These are phyloP conservation scores for Paracamarosporium sp. DNA, from an alignment of 2,329 filamentous ascomycete species.

Conservation along the genomic window DNA sequence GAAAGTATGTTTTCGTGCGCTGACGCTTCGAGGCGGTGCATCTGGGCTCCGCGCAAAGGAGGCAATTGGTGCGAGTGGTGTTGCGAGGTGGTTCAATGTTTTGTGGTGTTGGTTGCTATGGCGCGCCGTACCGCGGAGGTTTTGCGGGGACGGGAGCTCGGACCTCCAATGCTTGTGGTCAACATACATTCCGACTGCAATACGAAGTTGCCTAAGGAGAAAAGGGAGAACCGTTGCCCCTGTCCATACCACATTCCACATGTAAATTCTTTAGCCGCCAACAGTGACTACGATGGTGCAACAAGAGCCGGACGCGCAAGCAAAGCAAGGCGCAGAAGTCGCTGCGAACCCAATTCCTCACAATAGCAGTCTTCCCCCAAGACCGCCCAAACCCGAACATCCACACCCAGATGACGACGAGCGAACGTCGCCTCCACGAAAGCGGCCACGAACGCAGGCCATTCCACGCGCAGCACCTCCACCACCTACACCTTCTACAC, in stretches of 20 bases:
- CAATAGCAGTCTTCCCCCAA: slow-evolving; percentile 9
- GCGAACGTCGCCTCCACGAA: slow-evolving; percentile 29
- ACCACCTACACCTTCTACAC: slow-evolving; percentile 12
- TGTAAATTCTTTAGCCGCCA: too few species aligned
- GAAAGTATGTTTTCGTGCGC: too few species aligned
- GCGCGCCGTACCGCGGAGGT: slow-evolving; percentile 23
- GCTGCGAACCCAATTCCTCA: background rate
- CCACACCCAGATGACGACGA: slow-evolving; percentile 13
- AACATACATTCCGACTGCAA: background rate
- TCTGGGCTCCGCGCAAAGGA: background rate
- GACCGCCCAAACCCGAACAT: slow-evolving; percentile 1
- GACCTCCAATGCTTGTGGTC: slow-evolving; percentile 2
- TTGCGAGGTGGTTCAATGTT: slow-evolving; percentile 5
- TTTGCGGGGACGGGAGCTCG: slow-evolving; percentile 22
- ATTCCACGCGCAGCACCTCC: slow-evolving; percentile 24
- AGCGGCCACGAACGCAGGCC: slow-evolving; percentile 42
- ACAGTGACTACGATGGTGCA: background rate
- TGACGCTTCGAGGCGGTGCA: background rate
- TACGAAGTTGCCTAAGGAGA: background rate
- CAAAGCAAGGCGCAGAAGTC: background rate
- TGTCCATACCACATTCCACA: too few species aligned
- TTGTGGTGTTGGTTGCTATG: slow-evolving; percentile 22
- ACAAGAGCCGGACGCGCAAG: background rate
- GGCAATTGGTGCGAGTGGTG: slow-evolving; percentile 10
- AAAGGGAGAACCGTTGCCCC: too few species aligned